Percentiles rank a stretch among this genome's conserved stretches.
phyloP scores from a whole-genome alignment of 305 asterid species.

The Fraxinus ornus region DNA sequence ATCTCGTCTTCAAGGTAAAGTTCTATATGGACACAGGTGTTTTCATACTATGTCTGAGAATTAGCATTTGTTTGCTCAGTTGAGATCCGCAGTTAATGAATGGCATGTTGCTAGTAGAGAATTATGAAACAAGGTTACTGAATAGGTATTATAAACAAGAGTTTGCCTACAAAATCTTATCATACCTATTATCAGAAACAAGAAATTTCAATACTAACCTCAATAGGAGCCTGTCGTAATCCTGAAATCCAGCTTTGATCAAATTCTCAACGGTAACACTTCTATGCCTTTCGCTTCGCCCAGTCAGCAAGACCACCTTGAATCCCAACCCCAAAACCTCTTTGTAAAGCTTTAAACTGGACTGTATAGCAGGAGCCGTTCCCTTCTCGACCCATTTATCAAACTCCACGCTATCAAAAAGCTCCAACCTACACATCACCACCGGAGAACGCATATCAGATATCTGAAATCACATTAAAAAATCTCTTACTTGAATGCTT shows the following conservation, averaged over 20 bases:
- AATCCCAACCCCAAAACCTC: slow-evolving; percentile 63
- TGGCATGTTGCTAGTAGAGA: not conserved
- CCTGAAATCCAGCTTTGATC: slow-evolving; percentile 53
- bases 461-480: not conserved
- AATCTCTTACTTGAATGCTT: not conserved
- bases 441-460: slow-evolving; percentile 12
- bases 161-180: not conserved
- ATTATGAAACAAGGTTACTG: not conserved
- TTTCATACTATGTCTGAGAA: not conserved
- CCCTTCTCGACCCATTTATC: slow-evolving; percentile 78
- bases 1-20: not conserved
- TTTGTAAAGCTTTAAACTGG: slow-evolving; percentile 67
- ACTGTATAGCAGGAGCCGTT: slow-evolving; percentile 49
- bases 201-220: slow-evolving; percentile 38
- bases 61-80: not conserved
- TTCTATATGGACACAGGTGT: not conserved
- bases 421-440: slow-evolving; percentile 52
- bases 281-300: slow-evolving; percentile 65
- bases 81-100: not conserved
- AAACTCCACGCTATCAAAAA: slow-evolving; percentile 51
- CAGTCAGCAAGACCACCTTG: slow-evolving; percentile 66
- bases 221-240: slow-evolving; percentile 69
- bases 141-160: not conserved
- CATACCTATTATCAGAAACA: not conserved
- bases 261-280: slow-evolving; percentile 57